Conservation (phyloP, 106 monocot species). For the Allium cepa region DNA sequence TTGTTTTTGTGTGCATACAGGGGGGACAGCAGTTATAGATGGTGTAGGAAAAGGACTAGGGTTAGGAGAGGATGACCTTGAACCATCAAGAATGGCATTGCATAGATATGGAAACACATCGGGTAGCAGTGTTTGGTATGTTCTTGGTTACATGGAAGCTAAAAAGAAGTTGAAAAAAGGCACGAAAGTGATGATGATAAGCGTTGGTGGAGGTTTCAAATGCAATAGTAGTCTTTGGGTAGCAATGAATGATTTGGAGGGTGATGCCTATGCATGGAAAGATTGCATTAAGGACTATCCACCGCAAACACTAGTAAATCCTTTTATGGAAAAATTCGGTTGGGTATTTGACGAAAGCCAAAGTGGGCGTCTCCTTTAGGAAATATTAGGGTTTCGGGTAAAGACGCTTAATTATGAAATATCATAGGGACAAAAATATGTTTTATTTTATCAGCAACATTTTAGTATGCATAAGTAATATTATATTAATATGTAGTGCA, state of each 20-base stretch:
- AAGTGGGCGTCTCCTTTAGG: neutral
- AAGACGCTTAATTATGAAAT: neutral
- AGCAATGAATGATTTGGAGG: conserved; percentile 41
- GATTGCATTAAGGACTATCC: conserved; percentile 71
- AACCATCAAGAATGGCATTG: conserved; percentile 88
- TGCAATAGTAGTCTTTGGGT: conserved; percentile 83
- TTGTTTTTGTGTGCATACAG: conserved; percentile 89
- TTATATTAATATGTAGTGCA: neutral
- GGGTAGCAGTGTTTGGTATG: conserved; percentile 93
- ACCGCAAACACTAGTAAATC: conserved; percentile 33
- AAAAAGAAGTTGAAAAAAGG: conserved; percentile 54
- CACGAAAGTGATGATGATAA: conserved; percentile 66
- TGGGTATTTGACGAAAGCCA: conserved; percentile 36
- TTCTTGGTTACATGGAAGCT: conserved; percentile 81
- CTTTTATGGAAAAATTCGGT: conserved; percentile 59
- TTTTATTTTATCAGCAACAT: no score
- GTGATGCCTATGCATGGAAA: conserved; percentile 45
- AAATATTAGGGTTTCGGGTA: neutral
- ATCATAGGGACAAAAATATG: no score
- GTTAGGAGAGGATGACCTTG: conserved; percentile 47
- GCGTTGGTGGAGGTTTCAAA: conserved; percentile 85
- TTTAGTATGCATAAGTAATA: neutral
- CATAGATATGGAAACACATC: conserved; percentile 95
- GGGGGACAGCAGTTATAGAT: conserved; percentile 85
- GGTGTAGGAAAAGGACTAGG: conserved; percentile 59